Evolutionary conservation across 176 grass and related monocot genomes (phyloP).

Genomic region (Phyllostachys edulis): DNA sequence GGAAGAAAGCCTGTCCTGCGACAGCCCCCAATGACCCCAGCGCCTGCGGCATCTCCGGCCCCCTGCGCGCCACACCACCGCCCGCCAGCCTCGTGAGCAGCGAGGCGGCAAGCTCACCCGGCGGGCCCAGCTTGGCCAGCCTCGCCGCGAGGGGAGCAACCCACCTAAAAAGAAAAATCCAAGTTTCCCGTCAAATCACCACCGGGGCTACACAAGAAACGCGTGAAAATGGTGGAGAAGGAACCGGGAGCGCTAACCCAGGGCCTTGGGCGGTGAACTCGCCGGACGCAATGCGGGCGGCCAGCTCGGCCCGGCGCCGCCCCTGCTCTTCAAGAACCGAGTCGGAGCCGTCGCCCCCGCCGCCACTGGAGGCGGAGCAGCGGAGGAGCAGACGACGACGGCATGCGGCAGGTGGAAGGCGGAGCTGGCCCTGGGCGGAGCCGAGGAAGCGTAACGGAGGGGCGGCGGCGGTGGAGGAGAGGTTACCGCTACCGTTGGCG

Average conservation of each 20-base stretch:
- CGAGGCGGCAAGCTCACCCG: conserved; percentile 46
- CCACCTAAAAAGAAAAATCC: conserved; percentile 48
- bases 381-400: conserved; percentile 32
- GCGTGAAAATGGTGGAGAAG: too few relatives aligned
- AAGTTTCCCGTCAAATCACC: background rate
- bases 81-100: conserved; percentile 55
- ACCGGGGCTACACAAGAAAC: background rate
- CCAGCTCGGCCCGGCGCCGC: conserved; percentile 58
- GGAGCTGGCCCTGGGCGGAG: conserved; percentile 9
- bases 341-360: conserved; percentile 26
- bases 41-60: conserved; percentile 66
- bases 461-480: conserved; percentile 22
- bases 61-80: conserved; percentile 6
- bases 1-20: conserved; percentile 73
- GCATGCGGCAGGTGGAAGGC: background rate
- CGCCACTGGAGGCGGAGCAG: conserved; percentile 54
- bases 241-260: conserved; percentile 27
- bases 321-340: conserved; percentile 52
- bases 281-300: conserved; percentile 84
- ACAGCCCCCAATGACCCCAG: conserved; percentile 58
- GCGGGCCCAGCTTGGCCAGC: conserved; percentile 49
- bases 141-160: conserved; percentile 35
- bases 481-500: background rate
- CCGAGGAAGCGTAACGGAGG: conserved; percentile 14
- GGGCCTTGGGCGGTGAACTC: conserved; percentile 77